Evolutionary conservation across 208 protist genomes (phyloP), one percentile per base, ranked within the genome.

Genomic region (Trypanosoma cruzi): DNA sequence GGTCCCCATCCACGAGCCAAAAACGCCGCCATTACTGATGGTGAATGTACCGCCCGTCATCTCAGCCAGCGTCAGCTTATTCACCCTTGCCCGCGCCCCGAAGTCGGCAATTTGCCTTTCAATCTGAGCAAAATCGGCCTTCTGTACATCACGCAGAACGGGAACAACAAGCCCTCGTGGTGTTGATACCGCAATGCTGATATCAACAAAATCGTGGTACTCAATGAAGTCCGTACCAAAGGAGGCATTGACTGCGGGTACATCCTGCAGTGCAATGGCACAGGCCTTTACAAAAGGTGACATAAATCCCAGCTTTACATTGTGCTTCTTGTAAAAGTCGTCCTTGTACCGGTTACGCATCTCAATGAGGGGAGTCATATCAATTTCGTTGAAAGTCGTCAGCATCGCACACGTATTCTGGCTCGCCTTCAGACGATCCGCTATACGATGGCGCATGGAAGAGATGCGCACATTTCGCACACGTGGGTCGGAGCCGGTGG

Each of bases 301-400:
- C 98, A 99, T 99, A 79, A 99, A 99, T 26, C 98, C 98, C 13
- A 99, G 85, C 89, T 99, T 99, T 32, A 99, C 88, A 62, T 91
- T 95, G 82, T 99, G 97, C 79, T 98, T 98, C 87, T 99, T 96
- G 48, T 89, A 68, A 75, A 99, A 99, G 28, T 92, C 93, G 55
- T 99, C 98, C 83, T 99, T 99, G 94, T 99, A 98, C 74, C 96
- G 91, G 49, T 94, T 90, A 54, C 99, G 92, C 73, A 99, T 55
- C 66, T 95, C 74, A 36, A 99, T 98, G 16, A 99, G 82, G 13
- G 86, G 89, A 20, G 85, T 97, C 96, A 98, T 98, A 84, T 99
- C 98, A 73, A 99, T 96, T 81, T 99, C 98, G 73, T 99, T 99
- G 89, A 99, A 99, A 32, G 99, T 99, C 22, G 99, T 99, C 42